These are phyloP conservation scores for Coemansia guatemalensis DNA, from an alignment of 192 early-diverging fungal species.

Conservation along the genomic window DNA sequence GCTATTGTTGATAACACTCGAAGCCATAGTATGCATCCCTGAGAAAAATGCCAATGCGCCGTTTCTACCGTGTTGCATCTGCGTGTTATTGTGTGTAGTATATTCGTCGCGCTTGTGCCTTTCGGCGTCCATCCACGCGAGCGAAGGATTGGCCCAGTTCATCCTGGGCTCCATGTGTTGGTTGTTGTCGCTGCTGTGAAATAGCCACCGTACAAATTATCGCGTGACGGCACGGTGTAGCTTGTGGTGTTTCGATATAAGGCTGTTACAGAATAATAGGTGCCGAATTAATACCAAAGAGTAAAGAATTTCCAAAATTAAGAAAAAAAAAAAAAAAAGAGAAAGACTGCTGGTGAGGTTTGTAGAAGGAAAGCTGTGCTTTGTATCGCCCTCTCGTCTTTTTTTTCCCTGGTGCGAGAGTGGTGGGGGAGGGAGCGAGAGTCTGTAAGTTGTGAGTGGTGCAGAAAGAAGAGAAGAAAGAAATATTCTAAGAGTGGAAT, in stretches of 20 bases:
- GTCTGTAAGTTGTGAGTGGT: not conserved
- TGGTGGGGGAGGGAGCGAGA: not conserved
- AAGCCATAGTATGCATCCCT: not conserved
- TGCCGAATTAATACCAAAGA: not conserved
- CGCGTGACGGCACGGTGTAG: not conserved
- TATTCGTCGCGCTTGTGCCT: not conserved
- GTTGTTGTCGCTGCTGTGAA: not conserved
- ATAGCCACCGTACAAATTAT: slow-evolving; percentile 1
- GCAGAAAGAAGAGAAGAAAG: slow-evolving; percentile 3
- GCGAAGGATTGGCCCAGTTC: slow-evolving; percentile 5
- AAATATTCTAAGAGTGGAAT: not conserved
- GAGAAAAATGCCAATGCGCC: slow-evolving; percentile 1
- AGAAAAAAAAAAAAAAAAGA: not conserved
- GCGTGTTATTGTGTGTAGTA: not conserved
- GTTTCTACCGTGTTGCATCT: not conserved
- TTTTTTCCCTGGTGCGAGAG: not conserved
- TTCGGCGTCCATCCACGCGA: not conserved
- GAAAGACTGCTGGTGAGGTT: not conserved
- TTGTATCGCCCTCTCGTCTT: not conserved
- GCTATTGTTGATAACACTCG: not conserved
- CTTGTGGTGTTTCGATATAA: not conserved
- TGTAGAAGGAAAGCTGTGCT: not conserved
- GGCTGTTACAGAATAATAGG: not conserved
- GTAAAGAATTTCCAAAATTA: not conserved
- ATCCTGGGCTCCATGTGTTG: slow-evolving; percentile 15